A percentile compares a stretch with the other conserved stretches of the same genome.
Evolutionary conservation across 306 rosid species (phyloP).

Genomic region (Phaseolus lunatus): DNA sequence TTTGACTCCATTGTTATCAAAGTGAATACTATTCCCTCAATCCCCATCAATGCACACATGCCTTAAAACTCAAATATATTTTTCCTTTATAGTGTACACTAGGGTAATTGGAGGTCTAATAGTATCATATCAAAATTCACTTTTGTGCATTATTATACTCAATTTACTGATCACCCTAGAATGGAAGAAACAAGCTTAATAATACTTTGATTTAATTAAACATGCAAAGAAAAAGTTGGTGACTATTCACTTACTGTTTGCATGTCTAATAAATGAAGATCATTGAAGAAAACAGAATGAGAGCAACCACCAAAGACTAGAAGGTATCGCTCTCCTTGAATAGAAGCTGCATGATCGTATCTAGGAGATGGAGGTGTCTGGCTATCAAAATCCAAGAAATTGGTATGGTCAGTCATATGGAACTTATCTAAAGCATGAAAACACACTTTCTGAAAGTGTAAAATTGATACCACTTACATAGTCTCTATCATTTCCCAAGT

Average conservation of each 20-base stretch:
- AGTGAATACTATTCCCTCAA: background rate
- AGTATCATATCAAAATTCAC: conserved; percentile 28
- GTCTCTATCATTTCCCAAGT: conserved; percentile 74
- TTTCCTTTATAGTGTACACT: conserved; percentile 27
- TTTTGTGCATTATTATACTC: conserved; percentile 9
- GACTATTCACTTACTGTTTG: conserved; percentile 68
- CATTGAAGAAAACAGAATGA: conserved; percentile 85
- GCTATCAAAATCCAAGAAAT: conserved; percentile 74
- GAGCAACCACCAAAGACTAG: conserved; percentile 95
- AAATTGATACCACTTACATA: conserved; percentile 67
- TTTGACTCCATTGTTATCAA: conserved; percentile 7
- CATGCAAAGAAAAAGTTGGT: background rate
- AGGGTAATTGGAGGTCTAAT: conserved; percentile 32
- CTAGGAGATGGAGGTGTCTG: conserved; percentile 93
- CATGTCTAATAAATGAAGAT: conserved; percentile 89
- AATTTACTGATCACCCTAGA: conserved; percentile 37
- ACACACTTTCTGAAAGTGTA: conserved; percentile 42
- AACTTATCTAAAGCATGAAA: conserved; percentile 44
- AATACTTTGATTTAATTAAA: conserved; percentile 6
- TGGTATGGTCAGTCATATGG: conserved; percentile 42
- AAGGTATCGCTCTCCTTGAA: conserved; percentile 81
- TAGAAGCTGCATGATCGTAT: conserved; percentile 86
- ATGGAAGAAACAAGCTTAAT: conserved; percentile 34
- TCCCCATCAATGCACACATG: conserved; percentile 7
- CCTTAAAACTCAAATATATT: background rate